phyloP scores from a whole-genome alignment of 2,329 filamentous ascomycete species.

The Epichloe gansuensis region DNA sequence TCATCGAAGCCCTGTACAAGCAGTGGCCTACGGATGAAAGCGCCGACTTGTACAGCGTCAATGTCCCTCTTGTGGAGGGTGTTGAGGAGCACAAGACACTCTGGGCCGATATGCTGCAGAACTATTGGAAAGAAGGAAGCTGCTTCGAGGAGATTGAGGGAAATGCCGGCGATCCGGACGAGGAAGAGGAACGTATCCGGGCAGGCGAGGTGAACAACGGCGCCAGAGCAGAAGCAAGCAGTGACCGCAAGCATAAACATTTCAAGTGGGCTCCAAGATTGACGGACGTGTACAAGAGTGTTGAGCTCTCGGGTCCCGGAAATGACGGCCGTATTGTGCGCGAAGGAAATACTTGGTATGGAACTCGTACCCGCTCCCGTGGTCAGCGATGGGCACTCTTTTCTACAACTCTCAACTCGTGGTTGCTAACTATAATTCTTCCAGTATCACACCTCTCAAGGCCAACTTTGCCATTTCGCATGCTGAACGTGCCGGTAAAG shows the following conservation, averaged over 20 bases:
- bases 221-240: not conserved
- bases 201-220: constrained; percentile 35
- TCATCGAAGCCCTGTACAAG: constrained; percentile 66
- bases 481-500: constrained; percentile 37
- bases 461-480: constrained; percentile 73
- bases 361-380: constrained; percentile 5
- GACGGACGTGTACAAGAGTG: constrained; percentile 73
- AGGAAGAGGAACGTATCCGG: constrained; percentile 63
- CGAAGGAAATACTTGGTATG: constrained; percentile 72
- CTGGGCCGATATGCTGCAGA: constrained; percentile 82
- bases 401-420: not conserved
- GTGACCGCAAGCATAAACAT: constrained; percentile 61
- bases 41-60: constrained; percentile 81
- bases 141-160: constrained; percentile 75
- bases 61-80: constrained; percentile 71
- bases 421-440: not conserved
- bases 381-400: not conserved
- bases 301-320: constrained; percentile 64
- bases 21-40: constrained; percentile 56
- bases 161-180: constrained; percentile 47
- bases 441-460: constrained; percentile 75
- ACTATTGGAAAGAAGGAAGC: constrained; percentile 72
- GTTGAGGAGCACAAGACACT: constrained; percentile 60
- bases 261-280: constrained; percentile 93
- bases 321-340: constrained; percentile 91